phyloP scores from a whole-genome alignment of 352 stramenopile genomes.

The Phytophthora hibernalis region DNA sequence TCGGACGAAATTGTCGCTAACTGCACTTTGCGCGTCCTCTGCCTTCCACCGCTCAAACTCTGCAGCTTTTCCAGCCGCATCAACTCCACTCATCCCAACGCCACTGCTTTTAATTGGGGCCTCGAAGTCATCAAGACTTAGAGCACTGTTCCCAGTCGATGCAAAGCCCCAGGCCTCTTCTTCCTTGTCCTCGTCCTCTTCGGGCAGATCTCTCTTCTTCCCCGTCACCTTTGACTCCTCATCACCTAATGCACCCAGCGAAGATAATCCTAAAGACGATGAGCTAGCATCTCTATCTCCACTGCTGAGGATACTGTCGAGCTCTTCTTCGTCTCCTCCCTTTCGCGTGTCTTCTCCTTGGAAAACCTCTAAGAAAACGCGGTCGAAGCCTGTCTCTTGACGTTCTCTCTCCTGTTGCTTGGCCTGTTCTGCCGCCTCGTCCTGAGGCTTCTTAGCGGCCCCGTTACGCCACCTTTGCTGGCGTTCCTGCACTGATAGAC shows the following conservation, averaged over 20 bases:
- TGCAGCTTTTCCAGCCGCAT: conserved; percentile 18
- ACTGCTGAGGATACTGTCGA: conserved; percentile 14
- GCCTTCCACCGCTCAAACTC: conserved; percentile 72
- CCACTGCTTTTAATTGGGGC: conserved; percentile 2
- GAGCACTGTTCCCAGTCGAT: conserved; percentile 28
- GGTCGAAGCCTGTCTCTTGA: conserved; percentile 55
- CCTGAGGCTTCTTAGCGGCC: conserved; percentile 25
- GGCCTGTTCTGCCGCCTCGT: conserved; percentile 18
- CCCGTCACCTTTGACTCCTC: conserved; percentile 9
- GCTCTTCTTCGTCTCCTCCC: conserved; percentile 29
- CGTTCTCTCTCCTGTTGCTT: conserved; percentile 44
- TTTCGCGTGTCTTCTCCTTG: conserved; percentile 31
- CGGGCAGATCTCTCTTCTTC: conserved; percentile 15
- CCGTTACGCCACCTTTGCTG: conserved; percentile 39
- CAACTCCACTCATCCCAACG: not conserved
- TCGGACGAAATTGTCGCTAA: conserved; percentile 85
- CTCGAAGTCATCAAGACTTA: conserved; percentile 57
- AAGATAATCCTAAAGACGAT: conserved; percentile 2
- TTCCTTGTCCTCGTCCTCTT: conserved; percentile 12
- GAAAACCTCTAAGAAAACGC: conserved; percentile 64
- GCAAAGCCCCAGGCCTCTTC: conserved; percentile 44
- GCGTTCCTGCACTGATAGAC: conserved; percentile 34
- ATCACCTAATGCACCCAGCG: not conserved
- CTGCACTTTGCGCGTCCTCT: conserved; percentile 49
- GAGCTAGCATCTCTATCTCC: not conserved